phyloP scores from a whole-genome alignment of 305 asterid species.

The Caryopteris hybrid region DNA sequence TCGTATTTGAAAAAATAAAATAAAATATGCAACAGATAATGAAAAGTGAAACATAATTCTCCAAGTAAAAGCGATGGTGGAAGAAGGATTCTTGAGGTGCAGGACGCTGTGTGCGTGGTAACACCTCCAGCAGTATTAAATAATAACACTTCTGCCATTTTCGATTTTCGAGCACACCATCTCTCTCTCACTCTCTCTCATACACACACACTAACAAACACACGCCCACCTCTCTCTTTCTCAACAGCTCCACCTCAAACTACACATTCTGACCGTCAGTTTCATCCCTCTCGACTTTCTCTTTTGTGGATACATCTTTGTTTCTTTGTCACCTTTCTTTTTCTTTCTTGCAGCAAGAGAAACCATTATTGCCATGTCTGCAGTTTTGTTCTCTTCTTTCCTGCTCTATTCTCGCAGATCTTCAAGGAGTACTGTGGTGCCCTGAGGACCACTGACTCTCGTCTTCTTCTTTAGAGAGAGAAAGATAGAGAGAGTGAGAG shows the following conservation, averaged over 20 bases:
- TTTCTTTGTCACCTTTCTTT: conserved; percentile 10
- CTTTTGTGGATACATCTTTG: too few relatives aligned
- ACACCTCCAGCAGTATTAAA: conserved; percentile 20
- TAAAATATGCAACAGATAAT: too few relatives aligned
- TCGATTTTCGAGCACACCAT: conserved; percentile 32
- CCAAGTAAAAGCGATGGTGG: neutral
- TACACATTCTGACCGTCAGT: neutral
- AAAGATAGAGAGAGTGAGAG: neutral
- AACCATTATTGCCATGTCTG: conserved; percentile 16
- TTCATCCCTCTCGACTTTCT: neutral
- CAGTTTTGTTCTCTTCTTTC: conserved; percentile 4
- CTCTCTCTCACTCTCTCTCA: conserved; percentile 2
- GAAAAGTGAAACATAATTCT: too few relatives aligned
- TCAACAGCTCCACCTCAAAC: conserved; percentile 1
- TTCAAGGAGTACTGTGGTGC: conserved; percentile 5
- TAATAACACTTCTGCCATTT: conserved; percentile 29
- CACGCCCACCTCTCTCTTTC: neutral
- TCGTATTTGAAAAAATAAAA: too few relatives aligned
- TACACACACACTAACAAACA: neutral
- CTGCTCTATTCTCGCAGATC: conserved; percentile 14
- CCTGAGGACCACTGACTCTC: conserved; percentile 13
- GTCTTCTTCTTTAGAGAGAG: neutral
- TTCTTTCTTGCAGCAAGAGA: neutral
- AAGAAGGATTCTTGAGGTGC: neutral
- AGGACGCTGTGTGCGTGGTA: conserved; percentile 14